These are phyloP conservation scores for Metarhizium album DNA, from an alignment of 2,329 filamentous ascomycete genomes.

Conservation along the genomic window DNA sequence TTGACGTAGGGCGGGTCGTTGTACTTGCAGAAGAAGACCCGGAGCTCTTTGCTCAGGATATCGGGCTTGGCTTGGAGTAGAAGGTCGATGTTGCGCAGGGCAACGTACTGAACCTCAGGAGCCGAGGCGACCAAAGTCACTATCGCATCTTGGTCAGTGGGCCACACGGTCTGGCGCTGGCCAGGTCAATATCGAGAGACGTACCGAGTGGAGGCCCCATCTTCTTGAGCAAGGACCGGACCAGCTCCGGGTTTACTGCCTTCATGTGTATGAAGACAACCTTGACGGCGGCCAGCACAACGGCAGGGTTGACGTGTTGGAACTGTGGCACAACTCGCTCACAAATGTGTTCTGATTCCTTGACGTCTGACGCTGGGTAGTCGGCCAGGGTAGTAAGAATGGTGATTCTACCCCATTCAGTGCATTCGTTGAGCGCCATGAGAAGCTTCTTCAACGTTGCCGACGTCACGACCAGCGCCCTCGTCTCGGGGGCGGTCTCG, in stretches of 20 bases:
- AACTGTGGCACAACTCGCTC: constrained; percentile 94
- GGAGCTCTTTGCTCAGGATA: constrained; percentile 91
- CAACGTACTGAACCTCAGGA: constrained; percentile 96
- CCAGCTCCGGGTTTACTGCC: constrained; percentile 64
- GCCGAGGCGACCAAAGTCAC: constrained; percentile 93
- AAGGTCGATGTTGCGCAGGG: constrained; percentile 89
- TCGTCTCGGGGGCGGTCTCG: constrained; percentile 83
- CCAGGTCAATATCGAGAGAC: constrained; percentile 13
- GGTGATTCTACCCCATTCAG: constrained; percentile 94
- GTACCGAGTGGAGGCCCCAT: constrained; percentile 91
- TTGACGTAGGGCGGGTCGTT: constrained; percentile 98
- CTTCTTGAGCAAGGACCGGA: constrained; percentile 86
- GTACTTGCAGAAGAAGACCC: constrained; percentile 99
- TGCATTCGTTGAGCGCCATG: constrained; percentile 94
- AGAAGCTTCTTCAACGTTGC: constrained; percentile 87
- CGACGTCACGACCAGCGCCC: constrained; percentile 72
- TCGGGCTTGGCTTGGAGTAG: constrained; percentile 92
- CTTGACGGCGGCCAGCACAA: constrained; percentile 95
- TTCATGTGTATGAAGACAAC: constrained; percentile 96
- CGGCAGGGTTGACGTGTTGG: constrained; percentile 95
- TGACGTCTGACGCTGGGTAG: constrained; percentile 76
- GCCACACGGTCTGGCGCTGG: background rate
- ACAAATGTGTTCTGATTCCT: constrained; percentile 96
- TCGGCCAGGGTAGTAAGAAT: constrained; percentile 83
- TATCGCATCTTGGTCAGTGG: constrained; percentile 21